Conservation (phyloP, 768 basidiomycete species). For the Strobilomyces confusus region DNA sequence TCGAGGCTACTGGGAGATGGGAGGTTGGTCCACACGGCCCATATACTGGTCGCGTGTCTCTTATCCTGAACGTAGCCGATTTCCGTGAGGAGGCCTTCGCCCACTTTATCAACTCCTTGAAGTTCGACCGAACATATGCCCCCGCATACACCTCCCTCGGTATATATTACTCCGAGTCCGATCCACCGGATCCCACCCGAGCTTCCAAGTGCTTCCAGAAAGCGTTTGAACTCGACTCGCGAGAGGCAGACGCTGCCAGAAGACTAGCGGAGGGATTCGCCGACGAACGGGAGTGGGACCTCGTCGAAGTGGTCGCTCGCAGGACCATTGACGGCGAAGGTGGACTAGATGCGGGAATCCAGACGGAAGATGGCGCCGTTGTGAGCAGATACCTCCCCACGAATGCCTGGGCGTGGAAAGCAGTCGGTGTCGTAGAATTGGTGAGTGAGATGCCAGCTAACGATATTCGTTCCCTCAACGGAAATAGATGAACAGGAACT, state of each 20-base stretch:
- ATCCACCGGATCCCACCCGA: constrained; percentile 75
- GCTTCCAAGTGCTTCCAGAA: constrained; percentile 97
- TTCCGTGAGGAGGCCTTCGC: constrained; percentile 66
- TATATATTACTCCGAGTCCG: constrained; percentile 73
- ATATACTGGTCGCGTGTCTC: not conserved
- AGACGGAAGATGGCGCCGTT: constrained; percentile 37
- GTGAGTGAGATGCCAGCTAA: constrained; percentile 42
- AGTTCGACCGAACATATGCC: constrained; percentile 70
- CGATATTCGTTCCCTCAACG: not conserved
- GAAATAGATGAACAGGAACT: constrained; percentile 61
- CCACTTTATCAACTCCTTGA: constrained; percentile 75
- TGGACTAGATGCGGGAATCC: constrained; percentile 58
- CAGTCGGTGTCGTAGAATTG: constrained; percentile 85
- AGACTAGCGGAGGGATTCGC: constrained; percentile 87
- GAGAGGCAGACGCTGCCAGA: constrained; percentile 81
- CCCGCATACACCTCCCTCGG: constrained; percentile 94
- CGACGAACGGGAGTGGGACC: constrained; percentile 90
- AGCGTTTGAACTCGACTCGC: constrained; percentile 92
- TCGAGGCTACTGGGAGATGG: constrained; percentile 65
- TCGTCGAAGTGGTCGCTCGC: constrained; percentile 91
- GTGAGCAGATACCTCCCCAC: constrained; percentile 57
- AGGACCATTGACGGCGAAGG: constrained; percentile 94
- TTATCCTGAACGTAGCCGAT: constrained; percentile 34
- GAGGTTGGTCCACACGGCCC: constrained; percentile 43
- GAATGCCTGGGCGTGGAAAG: constrained; percentile 99